Base-by-base conservation (phyloP, 2,329 filamentous ascomycete genomes). In the Huntiella bhutanensis region DNA sequence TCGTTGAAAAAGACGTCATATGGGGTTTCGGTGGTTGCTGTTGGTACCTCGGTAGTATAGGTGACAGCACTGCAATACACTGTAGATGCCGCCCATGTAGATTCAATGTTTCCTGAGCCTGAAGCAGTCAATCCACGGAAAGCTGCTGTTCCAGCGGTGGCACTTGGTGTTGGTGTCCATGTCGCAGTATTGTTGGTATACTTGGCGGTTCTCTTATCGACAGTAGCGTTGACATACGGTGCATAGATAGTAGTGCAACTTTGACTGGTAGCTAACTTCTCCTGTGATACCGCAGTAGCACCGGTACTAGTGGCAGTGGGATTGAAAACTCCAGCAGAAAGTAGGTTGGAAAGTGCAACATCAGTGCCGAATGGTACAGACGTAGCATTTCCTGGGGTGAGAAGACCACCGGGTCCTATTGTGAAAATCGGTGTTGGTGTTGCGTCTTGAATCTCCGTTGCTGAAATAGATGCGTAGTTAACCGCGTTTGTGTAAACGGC, bases 161-260 rank as follows among this genome's bases (percentile, higher is more conserved):
- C 8, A 11, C 38, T 40, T 19, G 38, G 38, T 28, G 22, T 28
- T 28, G 22, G 22, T 3, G 22, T 28, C 22, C 22, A 28, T 28
- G 7, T 28, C 5, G 22, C 22, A 4, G 22, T 28, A 10, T 28
- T 28, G 7, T 28, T 28, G 15, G 5, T 40, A 5, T 15, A 16
- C 12, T 13, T n/a, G n/a, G 11, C 22, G 4, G 32, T 13, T 12
- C 8, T 16, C 32, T 34, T 28, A 11, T 34, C 28, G 34, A 40
- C 16, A 4, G 47, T 49, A 12, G 43, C 33, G 16, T 49, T 49
- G 13, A 43, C 38, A 33, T 41, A 49, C 2, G 47, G 47, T 17
- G 47, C 47, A 17, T 42, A 49, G 38, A 49, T 45, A 2, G 47
- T 49, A 15, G 39, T 45, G 33, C 47, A 49, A 37, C 34, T 45